Evolutionary conservation across 495 filamentous ascomycete species (phyloP).

Genomic region (Staphylotrichum tortipilum): DNA sequence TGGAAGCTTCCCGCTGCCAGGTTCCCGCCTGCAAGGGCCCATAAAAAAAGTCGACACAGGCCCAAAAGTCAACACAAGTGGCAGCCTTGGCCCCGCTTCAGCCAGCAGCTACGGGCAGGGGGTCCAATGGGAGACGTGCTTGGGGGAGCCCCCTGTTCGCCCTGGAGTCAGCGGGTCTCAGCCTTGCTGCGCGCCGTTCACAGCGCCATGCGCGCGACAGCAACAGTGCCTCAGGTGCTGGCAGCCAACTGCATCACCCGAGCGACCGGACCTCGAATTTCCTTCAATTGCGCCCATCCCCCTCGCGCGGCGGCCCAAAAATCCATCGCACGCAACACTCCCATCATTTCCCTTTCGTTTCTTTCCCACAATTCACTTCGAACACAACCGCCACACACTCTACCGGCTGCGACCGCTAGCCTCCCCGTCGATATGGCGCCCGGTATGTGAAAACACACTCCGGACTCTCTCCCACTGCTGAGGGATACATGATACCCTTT

Average conservation of each 20-base stretch:
- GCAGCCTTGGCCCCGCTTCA: slow-evolving; percentile 26
- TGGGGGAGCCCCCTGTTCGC: background rate
- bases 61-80: slow-evolving; percentile 13
- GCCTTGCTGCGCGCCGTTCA: slow-evolving; percentile 14
- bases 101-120: background rate
- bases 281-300: background rate
- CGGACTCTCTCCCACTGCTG: background rate
- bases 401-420: background rate
- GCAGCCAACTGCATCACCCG: no score
- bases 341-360: background rate
- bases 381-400: background rate
- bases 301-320: background rate
- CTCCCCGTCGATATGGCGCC: slow-evolving; percentile 24
- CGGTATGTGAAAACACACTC: slow-evolving; percentile 13
- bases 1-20: slow-evolving; percentile 12
- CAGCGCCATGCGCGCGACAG: no score
- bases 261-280: background rate
- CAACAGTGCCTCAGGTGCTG: no score
- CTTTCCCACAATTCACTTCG: background rate
- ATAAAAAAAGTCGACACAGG: slow-evolving; percentile 33
- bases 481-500: no score
- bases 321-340: background rate
- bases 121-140: background rate
- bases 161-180: background rate
- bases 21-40: slow-evolving; percentile 17